Percentiles rank a stretch among this genome's conserved stretches.
These are phyloP conservation scores for Acer saccharum DNA, from an alignment of 345 rosid species.

Conservation along the genomic window DNA sequence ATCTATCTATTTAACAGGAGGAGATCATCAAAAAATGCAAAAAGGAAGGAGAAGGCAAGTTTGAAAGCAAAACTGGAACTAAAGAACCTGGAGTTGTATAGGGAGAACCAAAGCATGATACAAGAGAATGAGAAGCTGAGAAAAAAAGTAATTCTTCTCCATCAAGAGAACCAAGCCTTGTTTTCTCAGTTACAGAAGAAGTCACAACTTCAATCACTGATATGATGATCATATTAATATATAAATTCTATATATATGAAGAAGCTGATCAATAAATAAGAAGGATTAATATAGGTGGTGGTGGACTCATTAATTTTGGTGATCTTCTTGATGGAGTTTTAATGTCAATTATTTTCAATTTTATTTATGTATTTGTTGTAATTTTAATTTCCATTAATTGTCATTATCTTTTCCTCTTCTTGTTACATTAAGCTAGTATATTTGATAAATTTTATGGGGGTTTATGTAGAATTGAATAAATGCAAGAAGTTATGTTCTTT, in stretches of 20 bases:
- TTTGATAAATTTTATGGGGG: neutral
- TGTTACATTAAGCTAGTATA: no score
- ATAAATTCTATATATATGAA: no score
- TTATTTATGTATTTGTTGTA: no score
- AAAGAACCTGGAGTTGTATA: slow-evolving; percentile 60
- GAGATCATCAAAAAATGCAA: slow-evolving; percentile 33
- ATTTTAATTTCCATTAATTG: no score
- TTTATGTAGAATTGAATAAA: no score
- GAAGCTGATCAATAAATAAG: neutral
- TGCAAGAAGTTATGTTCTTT: no score
- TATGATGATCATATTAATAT: neutral
- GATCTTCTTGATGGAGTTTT: no score
- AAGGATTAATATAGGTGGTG: neutral
- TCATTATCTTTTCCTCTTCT: no score
- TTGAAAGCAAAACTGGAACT: slow-evolving; percentile 45
- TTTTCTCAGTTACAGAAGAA: slow-evolving; percentile 50
- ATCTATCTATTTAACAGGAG: slow-evolving; percentile 33
- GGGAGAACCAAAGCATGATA: slow-evolving; percentile 67
- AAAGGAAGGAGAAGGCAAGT: slow-evolving; percentile 15
- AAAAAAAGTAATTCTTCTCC: slow-evolving; percentile 64
- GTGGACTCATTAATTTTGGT: no score
- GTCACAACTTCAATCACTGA: neutral
- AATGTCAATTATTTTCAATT: no score
- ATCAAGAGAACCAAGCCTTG: slow-evolving; percentile 69
- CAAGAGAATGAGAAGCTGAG: slow-evolving; percentile 70